These are phyloP conservation scores for Anaeramoeba flamelloides DNA, from an alignment of 78 protist species.

Conservation along the genomic window DNA sequence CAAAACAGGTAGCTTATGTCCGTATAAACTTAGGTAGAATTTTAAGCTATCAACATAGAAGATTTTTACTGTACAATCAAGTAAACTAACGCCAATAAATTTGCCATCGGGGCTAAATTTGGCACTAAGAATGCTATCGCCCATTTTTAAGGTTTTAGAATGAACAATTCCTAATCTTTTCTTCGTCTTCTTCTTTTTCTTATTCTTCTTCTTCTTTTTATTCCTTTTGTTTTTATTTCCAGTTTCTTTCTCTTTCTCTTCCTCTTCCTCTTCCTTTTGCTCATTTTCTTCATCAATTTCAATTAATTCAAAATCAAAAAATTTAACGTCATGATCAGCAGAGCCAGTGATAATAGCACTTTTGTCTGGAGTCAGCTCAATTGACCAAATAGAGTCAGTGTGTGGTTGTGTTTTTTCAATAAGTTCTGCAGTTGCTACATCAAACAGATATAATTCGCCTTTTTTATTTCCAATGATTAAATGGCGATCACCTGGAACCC, in stretches of 20 bases:
- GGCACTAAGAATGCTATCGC: conserved; percentile 57
- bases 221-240: not conserved
- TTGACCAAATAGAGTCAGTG: conserved; percentile 18
- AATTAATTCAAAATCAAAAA: conserved; percentile 72
- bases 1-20: conserved; percentile 86
- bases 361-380: conserved; percentile 26
- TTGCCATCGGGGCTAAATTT: conserved; percentile 26
- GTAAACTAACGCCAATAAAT: conserved; percentile 53
- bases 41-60: conserved; percentile 60
- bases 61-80: conserved; percentile 66
- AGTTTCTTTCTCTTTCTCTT: not conserved
- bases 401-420: conserved; percentile 6
- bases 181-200: conserved; percentile 5
- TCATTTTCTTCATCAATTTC: not conserved
- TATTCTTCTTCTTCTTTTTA: not conserved
- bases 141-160: conserved; percentile 34
- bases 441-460: conserved; percentile 58
- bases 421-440: conserved; percentile 38
- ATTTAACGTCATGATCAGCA: conserved; percentile 57
- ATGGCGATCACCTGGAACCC: conserved; percentile 64
- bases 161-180: conserved; percentile 23
- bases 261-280: not conserved
- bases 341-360: conserved; percentile 51
- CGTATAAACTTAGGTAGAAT: conserved; percentile 75
- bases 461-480: conserved; percentile 63